Conservation (phyloP, 495 filamentous ascomycete species). For the Pseudoneurospora amorphoporcata region DNA sequence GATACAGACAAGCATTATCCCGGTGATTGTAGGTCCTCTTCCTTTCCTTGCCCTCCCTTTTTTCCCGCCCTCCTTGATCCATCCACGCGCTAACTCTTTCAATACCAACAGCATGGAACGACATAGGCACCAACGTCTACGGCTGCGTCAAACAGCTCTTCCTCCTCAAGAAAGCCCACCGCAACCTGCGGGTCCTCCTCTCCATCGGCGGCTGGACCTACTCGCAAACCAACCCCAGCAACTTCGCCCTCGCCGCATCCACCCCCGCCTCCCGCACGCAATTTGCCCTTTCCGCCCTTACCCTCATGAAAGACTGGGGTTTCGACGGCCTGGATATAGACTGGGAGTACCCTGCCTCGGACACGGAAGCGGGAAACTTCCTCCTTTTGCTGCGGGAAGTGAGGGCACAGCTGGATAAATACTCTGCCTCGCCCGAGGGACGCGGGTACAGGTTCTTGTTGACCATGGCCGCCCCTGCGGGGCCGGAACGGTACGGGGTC, state of each 20-base stretch:
- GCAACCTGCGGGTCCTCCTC: conserved; percentile 76
- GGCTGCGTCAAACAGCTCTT: conserved; percentile 82
- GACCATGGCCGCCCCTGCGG: conserved; percentile 57
- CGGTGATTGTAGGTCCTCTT: conserved; percentile 26
- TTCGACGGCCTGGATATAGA: conserved; percentile 40
- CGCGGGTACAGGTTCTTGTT: conserved; percentile 55
- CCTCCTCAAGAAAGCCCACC: conserved; percentile 72
- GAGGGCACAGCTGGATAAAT: conserved; percentile 53
- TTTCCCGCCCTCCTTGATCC: background rate
- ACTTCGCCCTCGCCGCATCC: conserved; percentile 61
- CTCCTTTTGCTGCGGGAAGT: conserved; percentile 60
- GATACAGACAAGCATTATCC: conserved; percentile 70
- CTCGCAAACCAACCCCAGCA: conserved; percentile 37
- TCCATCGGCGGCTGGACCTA: conserved; percentile 91
- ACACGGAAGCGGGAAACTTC: conserved; percentile 55
- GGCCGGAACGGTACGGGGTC: conserved; percentile 55
- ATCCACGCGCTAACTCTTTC: background rate
- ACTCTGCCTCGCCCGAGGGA: conserved; percentile 32
- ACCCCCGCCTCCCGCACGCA: conserved; percentile 41
- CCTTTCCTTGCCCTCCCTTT: background rate
- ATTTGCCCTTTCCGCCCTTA: conserved; percentile 57
- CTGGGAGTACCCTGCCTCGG: conserved; percentile 47
- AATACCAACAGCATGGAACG: conserved; percentile 28
- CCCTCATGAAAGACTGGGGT: conserved; percentile 52
- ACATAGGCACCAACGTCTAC: conserved; percentile 55